These are phyloP conservation scores for Pachyrhizus erosus DNA, from an alignment of 306 rosid species.

Conservation along the genomic window DNA sequence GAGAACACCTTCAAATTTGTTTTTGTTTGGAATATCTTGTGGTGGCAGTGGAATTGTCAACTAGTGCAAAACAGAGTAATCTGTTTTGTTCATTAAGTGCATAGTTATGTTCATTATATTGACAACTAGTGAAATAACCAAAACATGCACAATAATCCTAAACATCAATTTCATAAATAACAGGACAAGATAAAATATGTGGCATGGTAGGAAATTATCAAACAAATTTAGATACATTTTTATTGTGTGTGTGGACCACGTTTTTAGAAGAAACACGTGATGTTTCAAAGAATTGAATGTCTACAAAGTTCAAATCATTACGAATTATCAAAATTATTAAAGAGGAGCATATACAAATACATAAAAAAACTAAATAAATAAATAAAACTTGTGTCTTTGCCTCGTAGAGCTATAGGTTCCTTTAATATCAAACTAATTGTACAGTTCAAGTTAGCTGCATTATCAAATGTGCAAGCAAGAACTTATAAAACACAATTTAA, in stretches of 20 bases:
- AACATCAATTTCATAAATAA: not conserved
- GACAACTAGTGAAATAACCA: not conserved
- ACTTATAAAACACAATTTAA: not conserved
- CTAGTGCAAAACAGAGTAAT: not conserved
- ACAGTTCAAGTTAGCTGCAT: constrained; percentile 2
- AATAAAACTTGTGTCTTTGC: not conserved
- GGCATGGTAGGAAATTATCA: not conserved
- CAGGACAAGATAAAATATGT: not conserved
- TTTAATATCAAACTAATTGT: not conserved
- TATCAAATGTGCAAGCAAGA: constrained; percentile 20
- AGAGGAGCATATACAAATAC: not conserved
- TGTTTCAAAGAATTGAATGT: not conserved
- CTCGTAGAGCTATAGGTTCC: not conserved
- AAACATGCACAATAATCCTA: not conserved
- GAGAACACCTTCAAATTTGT: not conserved
- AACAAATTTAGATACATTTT: not conserved
- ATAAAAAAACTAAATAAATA: not conserved
- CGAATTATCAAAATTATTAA: not conserved
- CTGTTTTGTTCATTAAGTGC: not conserved
- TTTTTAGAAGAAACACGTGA: not conserved
- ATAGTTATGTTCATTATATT: not conserved
- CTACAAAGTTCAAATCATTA: not conserved
- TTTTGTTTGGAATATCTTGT: not conserved
- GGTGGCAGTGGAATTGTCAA: not conserved
- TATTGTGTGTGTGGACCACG: not conserved